Conservation (phyloP, 2,329 filamentous ascomycete species). For the Lojkania enalia region DNA sequence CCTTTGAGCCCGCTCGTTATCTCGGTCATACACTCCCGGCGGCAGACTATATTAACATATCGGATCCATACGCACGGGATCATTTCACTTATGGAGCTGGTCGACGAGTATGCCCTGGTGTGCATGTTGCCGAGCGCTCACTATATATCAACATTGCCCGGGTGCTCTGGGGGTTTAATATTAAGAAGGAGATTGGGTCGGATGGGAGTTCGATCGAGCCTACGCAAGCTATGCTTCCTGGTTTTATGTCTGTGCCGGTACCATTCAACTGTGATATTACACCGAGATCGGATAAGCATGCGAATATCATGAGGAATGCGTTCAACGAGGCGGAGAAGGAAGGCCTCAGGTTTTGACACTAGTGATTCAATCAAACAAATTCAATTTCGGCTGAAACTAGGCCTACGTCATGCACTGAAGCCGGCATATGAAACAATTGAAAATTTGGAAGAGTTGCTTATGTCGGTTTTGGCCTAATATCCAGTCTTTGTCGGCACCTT, state of each 20-base stretch:
- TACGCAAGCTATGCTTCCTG: conserved; percentile 30
- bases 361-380: neutral
- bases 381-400: no score
- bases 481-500: conserved; percentile 27
- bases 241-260: conserved; percentile 38
- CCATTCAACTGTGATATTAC: conserved; percentile 36
- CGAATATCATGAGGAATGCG: conserved; percentile 26
- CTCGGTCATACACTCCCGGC: conserved; percentile 27
- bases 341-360: conserved; percentile 17
- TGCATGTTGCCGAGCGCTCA: conserved; percentile 43
- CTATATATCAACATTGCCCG: conserved; percentile 42
- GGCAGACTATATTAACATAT: conserved; percentile 35
- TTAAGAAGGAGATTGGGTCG: conserved; percentile 28
- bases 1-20: conserved; percentile 38
- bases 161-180: conserved; percentile 41
- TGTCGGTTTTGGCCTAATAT: conserved; percentile 18
- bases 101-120: conserved; percentile 40
- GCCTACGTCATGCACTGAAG: no score
- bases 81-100: conserved; percentile 45
- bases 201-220: conserved; percentile 31
- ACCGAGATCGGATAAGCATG: conserved; percentile 27
- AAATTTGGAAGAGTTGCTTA: no score
- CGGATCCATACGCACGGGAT: conserved; percentile 38
- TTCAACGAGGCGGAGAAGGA: conserved; percentile 28
- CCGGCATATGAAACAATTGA: no score